Evolutionary conservation across 129 eudicot genomes (phyloP).

Genomic region (Smallanthus sonchifolius): DNA sequence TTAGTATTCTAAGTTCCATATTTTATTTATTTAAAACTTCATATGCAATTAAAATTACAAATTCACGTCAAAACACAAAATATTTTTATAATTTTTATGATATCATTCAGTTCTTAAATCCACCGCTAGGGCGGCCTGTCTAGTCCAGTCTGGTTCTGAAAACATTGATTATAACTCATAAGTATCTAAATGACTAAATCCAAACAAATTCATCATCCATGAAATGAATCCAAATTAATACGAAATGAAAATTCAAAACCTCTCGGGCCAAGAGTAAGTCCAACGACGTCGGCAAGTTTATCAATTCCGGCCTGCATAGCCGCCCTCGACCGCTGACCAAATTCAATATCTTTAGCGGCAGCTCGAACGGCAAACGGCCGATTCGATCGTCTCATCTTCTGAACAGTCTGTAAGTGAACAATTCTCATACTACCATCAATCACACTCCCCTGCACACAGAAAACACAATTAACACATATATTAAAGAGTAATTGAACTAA

Average conservation of each 20-base stretch:
- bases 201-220: neutral
- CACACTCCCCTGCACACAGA: slow-evolving; percentile 39
- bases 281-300: slow-evolving; percentile 85
- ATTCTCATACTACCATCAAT: slow-evolving; percentile 30
- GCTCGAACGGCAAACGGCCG: slow-evolving; percentile 68
- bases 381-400: slow-evolving; percentile 29
- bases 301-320: slow-evolving; percentile 89
- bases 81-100: too few species aligned
- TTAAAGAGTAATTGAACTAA: neutral
- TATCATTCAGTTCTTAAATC: too few species aligned
- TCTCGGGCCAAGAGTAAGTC: slow-evolving; percentile 89
- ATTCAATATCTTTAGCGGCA: slow-evolving; percentile 82
- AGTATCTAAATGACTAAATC: neutral
- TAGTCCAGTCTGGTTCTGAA: too few species aligned
- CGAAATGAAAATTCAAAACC: slow-evolving; percentile 31
- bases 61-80: too few species aligned
- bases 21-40: too few species aligned
- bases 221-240: neutral
- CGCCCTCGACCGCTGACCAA: slow-evolving; percentile 74
- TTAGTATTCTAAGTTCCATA: too few species aligned
- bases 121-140: too few species aligned
- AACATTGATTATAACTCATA: too few species aligned
- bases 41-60: too few species aligned
- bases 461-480: neutral
- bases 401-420: slow-evolving; percentile 44